Conservation (phyloP, 345 rosid species). For the Acer negundo region DNA sequence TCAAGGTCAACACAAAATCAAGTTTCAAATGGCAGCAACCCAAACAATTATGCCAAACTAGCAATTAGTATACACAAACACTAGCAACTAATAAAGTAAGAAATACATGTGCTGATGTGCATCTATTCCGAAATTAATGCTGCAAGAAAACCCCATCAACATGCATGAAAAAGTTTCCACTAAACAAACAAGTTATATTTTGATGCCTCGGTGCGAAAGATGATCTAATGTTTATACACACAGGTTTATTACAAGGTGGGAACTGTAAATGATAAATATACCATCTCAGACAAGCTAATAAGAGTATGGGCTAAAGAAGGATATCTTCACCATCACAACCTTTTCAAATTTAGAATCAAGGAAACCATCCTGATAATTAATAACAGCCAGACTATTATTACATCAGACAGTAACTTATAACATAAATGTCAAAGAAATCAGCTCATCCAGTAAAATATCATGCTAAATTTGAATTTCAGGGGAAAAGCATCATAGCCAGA, state of each 20-base stretch:
- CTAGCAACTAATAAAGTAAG: not conserved
- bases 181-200: not conserved
- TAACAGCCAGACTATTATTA: not conserved
- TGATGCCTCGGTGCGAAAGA: not conserved
- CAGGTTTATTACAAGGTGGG: not conserved
- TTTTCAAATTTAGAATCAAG: not conserved
- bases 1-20: not conserved
- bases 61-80: not conserved
- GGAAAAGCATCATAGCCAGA: conserved; percentile 5
- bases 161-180: not conserved
- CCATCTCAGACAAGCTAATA: not conserved
- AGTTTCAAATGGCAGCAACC: not conserved
- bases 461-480: not conserved
- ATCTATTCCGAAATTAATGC: not conserved
- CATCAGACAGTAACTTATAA: not conserved
- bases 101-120: not conserved
- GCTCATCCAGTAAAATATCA: not conserved
- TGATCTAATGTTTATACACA: not conserved
- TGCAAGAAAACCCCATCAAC: conserved; percentile 5
- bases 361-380: not conserved
- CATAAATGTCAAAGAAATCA: not conserved
- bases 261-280: not conserved
- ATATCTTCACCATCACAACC: not conserved
- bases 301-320: not conserved
- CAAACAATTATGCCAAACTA: not conserved